phyloP scores from a whole-genome alignment of 768 basidiomycete species.

The Mycena olivaceomarginata region DNA sequence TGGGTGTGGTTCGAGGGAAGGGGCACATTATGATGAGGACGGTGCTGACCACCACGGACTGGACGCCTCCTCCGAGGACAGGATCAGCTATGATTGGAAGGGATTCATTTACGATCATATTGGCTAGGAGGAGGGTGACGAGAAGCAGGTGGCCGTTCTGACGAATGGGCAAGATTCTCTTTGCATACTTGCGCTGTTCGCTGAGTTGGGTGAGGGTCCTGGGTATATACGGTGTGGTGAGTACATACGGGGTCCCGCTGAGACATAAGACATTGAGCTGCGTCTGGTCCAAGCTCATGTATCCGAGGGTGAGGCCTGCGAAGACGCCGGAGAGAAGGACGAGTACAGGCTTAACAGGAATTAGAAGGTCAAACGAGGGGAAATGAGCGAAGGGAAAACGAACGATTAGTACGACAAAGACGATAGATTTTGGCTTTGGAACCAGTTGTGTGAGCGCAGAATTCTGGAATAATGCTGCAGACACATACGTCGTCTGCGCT shows the following conservation, averaged over 20 bases:
- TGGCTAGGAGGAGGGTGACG: slow-evolving; percentile 88
- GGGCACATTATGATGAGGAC: slow-evolving; percentile 91
- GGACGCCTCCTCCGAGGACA: slow-evolving; percentile 86
- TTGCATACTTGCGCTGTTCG: slow-evolving; percentile 86
- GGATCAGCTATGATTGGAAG: slow-evolving; percentile 91
- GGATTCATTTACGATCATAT: slow-evolving; percentile 95
- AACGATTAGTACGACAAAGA: slow-evolving; percentile 74
- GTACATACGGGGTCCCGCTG: slow-evolving; percentile 85
- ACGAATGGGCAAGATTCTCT: slow-evolving; percentile 91
- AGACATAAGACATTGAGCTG: slow-evolving; percentile 92
- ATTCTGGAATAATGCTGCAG: slow-evolving; percentile 43
- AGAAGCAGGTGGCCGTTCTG: slow-evolving; percentile 90
- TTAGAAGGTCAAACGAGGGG: background rate
- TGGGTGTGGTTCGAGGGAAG: slow-evolving; percentile 18
- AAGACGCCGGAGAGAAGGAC: slow-evolving; percentile 91
- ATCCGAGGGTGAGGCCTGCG: slow-evolving; percentile 94
- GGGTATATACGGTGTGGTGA: slow-evolving; percentile 4
- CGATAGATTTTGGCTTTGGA: slow-evolving; percentile 47
- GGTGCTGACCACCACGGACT: slow-evolving; percentile 88
- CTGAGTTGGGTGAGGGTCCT: slow-evolving; percentile 57
- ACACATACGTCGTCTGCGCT: slow-evolving; percentile 47
- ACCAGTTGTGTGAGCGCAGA: background rate
- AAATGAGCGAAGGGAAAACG: slow-evolving; percentile 5
- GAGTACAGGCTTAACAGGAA: slow-evolving; percentile 72
- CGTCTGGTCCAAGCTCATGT: slow-evolving; percentile 95